Evolutionary conservation across 192 early-diverging fungal genomes (phyloP).

Genomic region (Tieghemiomyces parasiticus): DNA sequence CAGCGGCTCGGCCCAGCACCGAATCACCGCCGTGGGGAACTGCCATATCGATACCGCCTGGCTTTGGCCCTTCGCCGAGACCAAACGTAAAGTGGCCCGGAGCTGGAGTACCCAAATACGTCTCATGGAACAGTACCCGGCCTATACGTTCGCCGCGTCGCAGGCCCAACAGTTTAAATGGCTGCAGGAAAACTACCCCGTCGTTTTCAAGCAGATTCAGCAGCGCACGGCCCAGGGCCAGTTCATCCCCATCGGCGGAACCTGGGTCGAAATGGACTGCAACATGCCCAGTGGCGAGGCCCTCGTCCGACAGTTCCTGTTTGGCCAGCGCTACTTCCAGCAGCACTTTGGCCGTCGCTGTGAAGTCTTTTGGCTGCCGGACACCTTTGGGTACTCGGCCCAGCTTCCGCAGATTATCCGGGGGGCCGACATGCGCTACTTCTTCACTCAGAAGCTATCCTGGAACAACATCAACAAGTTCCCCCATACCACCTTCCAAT

Average conservation of each 20-base stretch:
- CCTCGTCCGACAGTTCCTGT: conserved; percentile 83
- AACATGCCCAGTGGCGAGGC: conserved; percentile 96
- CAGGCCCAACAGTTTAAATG: conserved; percentile 98
- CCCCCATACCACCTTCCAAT: conserved; percentile 90
- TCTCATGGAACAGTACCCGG: conserved; percentile 74
- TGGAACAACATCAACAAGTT: conserved; percentile 99
- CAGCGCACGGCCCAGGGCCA: conserved; percentile 49
- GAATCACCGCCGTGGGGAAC: conserved; percentile 79
- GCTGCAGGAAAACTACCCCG: conserved; percentile 70
- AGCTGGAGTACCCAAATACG: conserved; percentile 69
- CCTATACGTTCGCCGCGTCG: conserved; percentile 84
- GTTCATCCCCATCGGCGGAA: conserved; percentile 89
- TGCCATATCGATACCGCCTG: conserved; percentile 90
- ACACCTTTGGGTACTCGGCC: conserved; percentile 85
- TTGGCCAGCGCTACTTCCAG: conserved; percentile 82
- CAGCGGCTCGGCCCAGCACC: conserved; percentile 34
- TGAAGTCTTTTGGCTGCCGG: conserved; percentile 88
- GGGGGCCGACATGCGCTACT: conserved; percentile 69
- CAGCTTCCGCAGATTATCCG: conserved; percentile 87
- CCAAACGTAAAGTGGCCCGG: conserved; percentile 81
- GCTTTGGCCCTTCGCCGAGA: conserved; percentile 97
- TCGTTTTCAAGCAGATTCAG: conserved; percentile 61
- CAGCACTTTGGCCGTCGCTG: conserved; percentile 52
- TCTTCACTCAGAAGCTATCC: conserved; percentile 97
- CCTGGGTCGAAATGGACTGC: conserved; percentile 98